Evolutionary conservation across 768 basidiomycete genomes (phyloP), one percentile per base, ranked within the genome.

Genomic region (Multifurca ochricompacta): DNA sequence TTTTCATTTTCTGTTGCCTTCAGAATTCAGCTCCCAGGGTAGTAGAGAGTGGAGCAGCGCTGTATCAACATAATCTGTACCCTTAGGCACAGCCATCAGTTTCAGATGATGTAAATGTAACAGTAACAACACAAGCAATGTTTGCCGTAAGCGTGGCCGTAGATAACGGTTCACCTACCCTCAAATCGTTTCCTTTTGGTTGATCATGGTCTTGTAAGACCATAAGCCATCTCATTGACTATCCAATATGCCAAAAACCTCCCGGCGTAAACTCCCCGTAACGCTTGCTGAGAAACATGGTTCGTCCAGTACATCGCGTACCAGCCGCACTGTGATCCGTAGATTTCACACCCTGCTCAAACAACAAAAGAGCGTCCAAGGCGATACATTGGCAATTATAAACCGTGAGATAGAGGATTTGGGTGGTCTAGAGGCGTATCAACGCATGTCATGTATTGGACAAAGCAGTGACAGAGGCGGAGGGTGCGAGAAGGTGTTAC

Each of bases 401-500:
- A 77, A 85, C 37, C 54, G 67, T 13, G 76, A 87, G 63, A 82
- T 95, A 16, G 74, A 76, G 2, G 69, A 69, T 11, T 70, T 90
- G n/a, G 92, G 92, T 4, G 92, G 91, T 2, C 64, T 96, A 34
- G 80, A 82, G 50, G 73, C 72, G 23, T 96, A 96, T 66, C 92
- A 96, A 66, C 76, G 72, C 35, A 89, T 92, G 77, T 93, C 91
- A 30, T 77, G 70, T 50, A 73, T 87, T 14, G 93, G 93, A 1
- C 93, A 96, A 65, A 78, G 81, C 3, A 74, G 70, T 7, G 87
- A 91, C 55, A 73, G 93, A 48, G 93, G 93, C 8, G 93, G 93
- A 3, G 93, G 92, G 6, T 91, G 86, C 63, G 87, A 94, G 63
- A 87, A 81, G 64, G 72, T 92, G 3, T 69, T 93, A 21, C 77